Conservation (phyloP, 2,329 filamentous ascomycete species). For the Calonectria pseudoreteaudii region DNA sequence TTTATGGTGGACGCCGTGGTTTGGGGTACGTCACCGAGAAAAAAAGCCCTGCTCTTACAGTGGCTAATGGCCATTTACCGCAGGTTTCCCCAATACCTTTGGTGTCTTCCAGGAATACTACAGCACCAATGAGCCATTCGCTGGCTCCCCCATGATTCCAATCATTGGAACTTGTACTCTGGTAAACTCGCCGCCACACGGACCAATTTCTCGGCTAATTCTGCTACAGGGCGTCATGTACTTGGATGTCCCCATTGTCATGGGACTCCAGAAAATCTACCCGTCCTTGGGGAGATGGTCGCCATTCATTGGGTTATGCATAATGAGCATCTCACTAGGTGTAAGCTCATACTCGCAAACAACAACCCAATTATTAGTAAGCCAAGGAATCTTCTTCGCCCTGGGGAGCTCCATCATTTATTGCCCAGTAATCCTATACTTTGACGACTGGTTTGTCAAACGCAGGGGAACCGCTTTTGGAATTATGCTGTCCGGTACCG, state of each 20-base stretch:
- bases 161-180: conserved; percentile 4
- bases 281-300: background rate
- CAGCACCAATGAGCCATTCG: conserved; percentile 10
- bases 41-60: background rate
- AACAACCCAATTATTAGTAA: background rate
- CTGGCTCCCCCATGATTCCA: background rate
- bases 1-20: conserved; percentile 6
- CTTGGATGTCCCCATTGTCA: background rate
- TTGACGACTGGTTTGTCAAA: conserved; percentile 10
- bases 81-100: conserved; percentile 19
- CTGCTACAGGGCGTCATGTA: background rate
- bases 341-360: conserved; percentile 5
- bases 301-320: background rate
- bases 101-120: conserved; percentile 25
- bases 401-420: background rate
- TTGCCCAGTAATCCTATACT: background rate
- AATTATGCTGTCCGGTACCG: background rate
- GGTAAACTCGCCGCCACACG: background rate
- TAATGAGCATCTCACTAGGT: background rate
- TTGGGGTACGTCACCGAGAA: conserved; percentile 11
- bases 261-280: background rate
- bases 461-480: conserved; percentile 4
- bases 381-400: background rate
- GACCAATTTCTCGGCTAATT: background rate
- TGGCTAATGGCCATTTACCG: background rate